Conservation (phyloP, 164 flowering plant species). For the Hamamelis virginiana region DNA sequence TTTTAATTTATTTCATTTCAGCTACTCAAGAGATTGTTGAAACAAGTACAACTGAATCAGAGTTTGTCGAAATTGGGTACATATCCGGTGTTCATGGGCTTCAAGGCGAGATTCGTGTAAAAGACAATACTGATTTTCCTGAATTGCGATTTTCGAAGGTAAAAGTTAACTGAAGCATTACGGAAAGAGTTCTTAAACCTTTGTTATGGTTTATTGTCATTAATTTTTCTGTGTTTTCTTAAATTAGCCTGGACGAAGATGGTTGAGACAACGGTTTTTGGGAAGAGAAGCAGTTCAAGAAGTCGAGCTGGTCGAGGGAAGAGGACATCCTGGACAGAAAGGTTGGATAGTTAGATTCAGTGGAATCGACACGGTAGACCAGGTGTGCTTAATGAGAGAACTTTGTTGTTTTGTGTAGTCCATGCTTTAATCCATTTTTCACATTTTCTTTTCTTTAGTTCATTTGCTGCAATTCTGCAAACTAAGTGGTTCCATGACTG, state of each 20-base stretch:
- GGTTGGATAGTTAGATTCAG: conserved; percentile 72
- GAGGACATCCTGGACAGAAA: conserved; percentile 73
- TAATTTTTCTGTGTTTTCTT: neutral
- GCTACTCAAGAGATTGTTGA: conserved; percentile 38
- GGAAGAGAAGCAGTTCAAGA: conserved; percentile 68
- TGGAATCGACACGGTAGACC: conserved; percentile 63
- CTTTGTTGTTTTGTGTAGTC: neutral
- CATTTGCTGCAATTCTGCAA: neutral
- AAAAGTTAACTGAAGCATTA: neutral
- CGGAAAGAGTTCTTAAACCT: neutral
- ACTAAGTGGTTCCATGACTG: neutral
- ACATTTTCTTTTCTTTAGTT: neutral
- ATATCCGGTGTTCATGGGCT: conserved; percentile 72
- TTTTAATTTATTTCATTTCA: conserved; percentile 11
- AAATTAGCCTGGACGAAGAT: conserved; percentile 77
- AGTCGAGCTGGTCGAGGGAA: conserved; percentile 76
- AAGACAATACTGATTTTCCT: conserved; percentile 75
- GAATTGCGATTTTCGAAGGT: conserved; percentile 78
- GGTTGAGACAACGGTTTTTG: conserved; percentile 61
- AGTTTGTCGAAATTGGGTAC: conserved; percentile 70
- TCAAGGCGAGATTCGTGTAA: conserved; percentile 79
- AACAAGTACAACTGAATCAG: conserved; percentile 32
- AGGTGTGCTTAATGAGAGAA: conserved; percentile 36
- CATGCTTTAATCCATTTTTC: neutral
- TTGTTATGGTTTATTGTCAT: neutral